Evolutionary conservation across 1,139 yeast genomes (phyloP), one percentile per base, ranked within the genome.

Genomic region (Pneumocystis jirovecii): DNA sequence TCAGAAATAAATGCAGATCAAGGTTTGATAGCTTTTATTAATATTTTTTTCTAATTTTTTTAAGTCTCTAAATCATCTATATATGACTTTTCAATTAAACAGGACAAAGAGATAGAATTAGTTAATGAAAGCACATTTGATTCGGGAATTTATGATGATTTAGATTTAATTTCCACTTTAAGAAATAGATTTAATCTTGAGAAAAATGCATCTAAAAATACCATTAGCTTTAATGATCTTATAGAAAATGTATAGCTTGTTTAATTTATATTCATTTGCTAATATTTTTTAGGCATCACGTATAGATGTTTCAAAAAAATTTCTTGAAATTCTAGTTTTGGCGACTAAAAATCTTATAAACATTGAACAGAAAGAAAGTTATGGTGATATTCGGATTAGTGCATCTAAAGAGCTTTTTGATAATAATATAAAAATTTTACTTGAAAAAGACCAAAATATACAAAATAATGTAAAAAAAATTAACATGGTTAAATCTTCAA

Each of bases 261-360:
- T 42, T 29, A 29, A 6, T 61, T 42, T 64, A 29, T 21, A 56
- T 17, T 35, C 15, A 34, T 42, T 29, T 29, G 29, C 50, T 29
- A 40, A 66, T 7, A 50, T 50, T 50, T 31, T 44, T 15, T 50
- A 50, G 57, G 57, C 34, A 25, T 25, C 57, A 21, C 69, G 81
- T 70, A 79, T 79, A 68, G 85, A 86, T 70, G 93, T 91, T 0
- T 82, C 90, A 10, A 82, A 83, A 71, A 82, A 88, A 69, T 90
- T 90, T 75, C 89, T 90, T 72, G 96, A 90, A 73, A 75, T 90
- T 73, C 79, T 91, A 71, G 93, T 89, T 0, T 78, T 90, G 69
- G 95, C 96, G 0, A 87, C 95, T 8, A 80, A 84, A 66, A 93
- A 87, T 70, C 85, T 91, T 64, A 77, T 90, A 64, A 76, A 79